A percentile compares a stretch with the other conserved stretches of the same genome.
Conservation (phyloP, 2,329 filamentous ascomycete genomes). For the Drechslerella coelobrocha region DNA sequence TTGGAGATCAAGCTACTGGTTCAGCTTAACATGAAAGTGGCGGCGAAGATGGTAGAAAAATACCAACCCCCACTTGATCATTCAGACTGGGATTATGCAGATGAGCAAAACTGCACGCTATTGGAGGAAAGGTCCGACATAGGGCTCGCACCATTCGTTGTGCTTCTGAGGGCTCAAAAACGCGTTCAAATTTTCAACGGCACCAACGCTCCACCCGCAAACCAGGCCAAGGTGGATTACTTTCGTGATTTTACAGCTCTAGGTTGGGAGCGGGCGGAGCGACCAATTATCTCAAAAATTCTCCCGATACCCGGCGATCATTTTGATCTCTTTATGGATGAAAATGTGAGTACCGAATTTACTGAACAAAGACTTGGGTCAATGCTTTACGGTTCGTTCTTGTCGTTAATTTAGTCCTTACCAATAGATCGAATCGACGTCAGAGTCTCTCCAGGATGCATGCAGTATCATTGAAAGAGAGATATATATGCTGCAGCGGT, state of each 20-base stretch:
- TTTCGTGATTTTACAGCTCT: constrained; percentile 17
- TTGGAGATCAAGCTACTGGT: constrained; percentile 13
- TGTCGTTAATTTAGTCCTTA: neutral
- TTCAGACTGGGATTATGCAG: constrained; percentile 13
- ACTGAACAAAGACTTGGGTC: neutral
- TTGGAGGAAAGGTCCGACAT: constrained; percentile 1
- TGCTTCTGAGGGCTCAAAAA: constrained; percentile 14
- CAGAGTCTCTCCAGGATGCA: constrained; percentile 1
- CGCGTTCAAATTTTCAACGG: neutral
- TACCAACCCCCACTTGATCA: constrained; percentile 13
- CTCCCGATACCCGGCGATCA: constrained; percentile 20
- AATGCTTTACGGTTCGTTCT: neutral
- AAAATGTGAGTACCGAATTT: constrained; percentile 14
- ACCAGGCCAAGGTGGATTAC: constrained; percentile 11
- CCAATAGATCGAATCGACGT: constrained; percentile 14
- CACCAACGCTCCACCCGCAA: neutral
- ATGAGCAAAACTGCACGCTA: constrained; percentile 11
- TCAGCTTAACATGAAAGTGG: constrained; percentile 24
- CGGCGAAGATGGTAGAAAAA: constrained; percentile 6
- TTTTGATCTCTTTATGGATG: constrained; percentile 22
- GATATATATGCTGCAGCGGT: neutral
- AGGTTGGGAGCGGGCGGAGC: constrained; percentile 18
- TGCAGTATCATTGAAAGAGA: constrained; percentile 8
- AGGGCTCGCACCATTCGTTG: constrained; percentile 7
- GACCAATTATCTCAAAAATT: constrained; percentile 12